Base-by-base conservation (phyloP, 192 early-diverging fungal genomes). In the Coemansia sp. region DNA sequence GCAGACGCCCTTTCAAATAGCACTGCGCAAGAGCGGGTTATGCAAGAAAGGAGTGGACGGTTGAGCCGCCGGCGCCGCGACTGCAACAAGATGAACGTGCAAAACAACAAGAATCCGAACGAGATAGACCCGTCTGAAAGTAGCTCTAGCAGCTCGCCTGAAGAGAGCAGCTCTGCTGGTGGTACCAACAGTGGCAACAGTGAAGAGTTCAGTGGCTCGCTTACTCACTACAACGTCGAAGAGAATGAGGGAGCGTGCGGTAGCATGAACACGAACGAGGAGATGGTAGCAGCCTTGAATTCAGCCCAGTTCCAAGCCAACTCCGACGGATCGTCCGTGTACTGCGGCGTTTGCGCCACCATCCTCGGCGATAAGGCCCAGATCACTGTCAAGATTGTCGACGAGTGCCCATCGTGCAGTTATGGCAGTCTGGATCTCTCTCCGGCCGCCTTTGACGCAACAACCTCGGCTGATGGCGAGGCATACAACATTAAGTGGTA, bases 381-480 rank as follows among this genome's bases (percentile, higher is more conserved):
- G 3, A 79, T 84, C 22, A 64, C 58, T 22, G 87, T 82, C 42
- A 85, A 63, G 38, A 79, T 86, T 19, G 75, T 84, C 9, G 86
- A 87, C 58, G 84, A 74, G 13, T 88, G 87, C 33, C 54, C 54
- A 0, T 22, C 8, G 19, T 87, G 86, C 38, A n/a, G 57, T 0
- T 46, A 48, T 4, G 76, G 79, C 4, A 67, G 61, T 20, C 59
- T 87, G 22, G 85, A 87, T 38, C 71, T 86, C 17, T 77, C 79
- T 6, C 79, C 80, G 19, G 60, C 70, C 0, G 83, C 86, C 0
- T 87, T 85, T 43, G 43, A 55, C 5, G 49, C 65, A 20, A 76
- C 83, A 32, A 81, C 73, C 3, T 65, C 63, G 5, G 61, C 53
- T 14, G 45, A 55, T 11, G 74, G 41, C 9, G 71, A 71, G 35